These are phyloP conservation scores for Hortaea werneckii DNA, from an alignment of 2,329 filamentous ascomycete genomes.

Conservation along the genomic window DNA sequence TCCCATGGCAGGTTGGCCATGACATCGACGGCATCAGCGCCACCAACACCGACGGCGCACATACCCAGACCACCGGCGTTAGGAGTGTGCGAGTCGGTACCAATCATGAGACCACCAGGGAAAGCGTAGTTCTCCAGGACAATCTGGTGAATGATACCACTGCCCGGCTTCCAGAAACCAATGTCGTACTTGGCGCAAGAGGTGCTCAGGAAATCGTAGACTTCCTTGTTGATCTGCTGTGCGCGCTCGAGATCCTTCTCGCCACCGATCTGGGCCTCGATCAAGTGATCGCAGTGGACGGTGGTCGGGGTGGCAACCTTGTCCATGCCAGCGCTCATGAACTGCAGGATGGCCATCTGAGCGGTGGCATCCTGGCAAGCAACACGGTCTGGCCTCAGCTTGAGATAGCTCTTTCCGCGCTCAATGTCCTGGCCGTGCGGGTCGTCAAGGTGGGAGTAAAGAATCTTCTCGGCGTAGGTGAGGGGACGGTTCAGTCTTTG, in stretches of 20 bases:
- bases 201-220: slow-evolving; percentile 91
- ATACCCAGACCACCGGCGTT: slow-evolving; percentile 95
- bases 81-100: slow-evolving; percentile 95
- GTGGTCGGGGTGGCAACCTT: slow-evolving; percentile 88
- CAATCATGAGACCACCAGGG: slow-evolving; percentile 94
- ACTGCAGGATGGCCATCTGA: slow-evolving; percentile 99
- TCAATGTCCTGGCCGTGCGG: slow-evolving; percentile 93
- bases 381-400: slow-evolving; percentile 91
- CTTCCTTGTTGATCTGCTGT: slow-evolving; percentile 93
- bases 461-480: slow-evolving; percentile 94
- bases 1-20: slow-evolving; percentile 98
- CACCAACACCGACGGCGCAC: slow-evolving; percentile 87
- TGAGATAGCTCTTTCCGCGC: slow-evolving; percentile 90
- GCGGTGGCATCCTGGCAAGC: slow-evolving; percentile 99
- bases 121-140: slow-evolving; percentile 98
- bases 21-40: slow-evolving; percentile 96
- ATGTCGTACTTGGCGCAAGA: slow-evolving; percentile 99
- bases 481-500: slow-evolving; percentile 82
- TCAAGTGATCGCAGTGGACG: slow-evolving; percentile 98
- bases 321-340: slow-evolving; percentile 98
- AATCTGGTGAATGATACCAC: slow-evolving; percentile 99
- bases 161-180: slow-evolving; percentile 97
- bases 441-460: slow-evolving; percentile 97
- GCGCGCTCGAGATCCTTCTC: slow-evolving; percentile 88
- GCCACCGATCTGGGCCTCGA: slow-evolving; percentile 91